Conservation (phyloP, 192 early-diverging fungal species). For the Coemansia guatemalensis region DNA sequence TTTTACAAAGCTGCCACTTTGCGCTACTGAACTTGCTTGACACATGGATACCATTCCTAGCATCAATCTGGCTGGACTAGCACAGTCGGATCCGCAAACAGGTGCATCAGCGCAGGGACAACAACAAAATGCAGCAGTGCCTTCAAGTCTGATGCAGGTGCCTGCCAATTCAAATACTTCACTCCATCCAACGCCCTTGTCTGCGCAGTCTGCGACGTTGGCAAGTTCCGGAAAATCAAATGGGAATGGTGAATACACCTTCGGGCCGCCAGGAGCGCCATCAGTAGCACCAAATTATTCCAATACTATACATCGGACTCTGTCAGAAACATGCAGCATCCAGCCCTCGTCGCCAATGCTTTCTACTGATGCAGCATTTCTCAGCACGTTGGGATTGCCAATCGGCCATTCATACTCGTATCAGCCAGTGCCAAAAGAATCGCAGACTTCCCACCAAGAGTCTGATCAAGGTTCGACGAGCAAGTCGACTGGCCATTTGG, state of each 20-base stretch:
- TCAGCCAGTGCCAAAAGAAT: constrained; percentile 14
- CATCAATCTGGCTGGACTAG: background rate
- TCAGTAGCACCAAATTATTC: background rate
- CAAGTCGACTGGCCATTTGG: background rate
- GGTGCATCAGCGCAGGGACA: background rate
- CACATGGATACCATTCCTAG: background rate
- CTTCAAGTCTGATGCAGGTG: background rate
- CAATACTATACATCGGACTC: background rate
- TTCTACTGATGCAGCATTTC: background rate
- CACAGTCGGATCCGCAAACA: background rate
- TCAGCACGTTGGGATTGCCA: background rate
- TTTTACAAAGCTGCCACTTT: background rate
- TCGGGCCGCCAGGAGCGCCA: background rate
- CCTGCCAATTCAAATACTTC: background rate
- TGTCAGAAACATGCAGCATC: background rate
- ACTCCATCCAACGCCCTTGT: background rate
- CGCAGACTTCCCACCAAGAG: background rate
- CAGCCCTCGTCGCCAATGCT: background rate
- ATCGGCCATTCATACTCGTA: constrained; percentile 24
- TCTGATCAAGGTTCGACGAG: background rate
- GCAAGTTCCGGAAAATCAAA: background rate
- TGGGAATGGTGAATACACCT: background rate
- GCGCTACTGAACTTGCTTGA: background rate
- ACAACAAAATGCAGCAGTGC: background rate
- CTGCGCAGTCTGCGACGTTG: background rate